Evolutionary conservation across 495 filamentous ascomycete genomes (phyloP).

Genomic region (Aspergillus cavernicola): DNA sequence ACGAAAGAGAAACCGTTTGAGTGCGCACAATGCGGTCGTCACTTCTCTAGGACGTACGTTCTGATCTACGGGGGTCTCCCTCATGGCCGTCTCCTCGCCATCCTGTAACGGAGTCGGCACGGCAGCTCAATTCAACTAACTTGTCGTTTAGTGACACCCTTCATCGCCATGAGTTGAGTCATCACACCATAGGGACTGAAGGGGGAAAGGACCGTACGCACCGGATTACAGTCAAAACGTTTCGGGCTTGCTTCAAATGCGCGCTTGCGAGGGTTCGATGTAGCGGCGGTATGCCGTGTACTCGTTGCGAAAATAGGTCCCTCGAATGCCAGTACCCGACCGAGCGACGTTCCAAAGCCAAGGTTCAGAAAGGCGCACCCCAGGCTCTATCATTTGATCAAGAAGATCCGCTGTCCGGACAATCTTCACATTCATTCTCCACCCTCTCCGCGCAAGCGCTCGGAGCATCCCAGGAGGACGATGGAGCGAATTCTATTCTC

Average conservation of each 20-base stretch:
- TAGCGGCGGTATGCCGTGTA: conserved; percentile 50
- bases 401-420: conserved; percentile 14
- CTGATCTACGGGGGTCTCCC: neutral
- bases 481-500: neutral
- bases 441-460: neutral
- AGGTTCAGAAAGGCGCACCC: conserved; percentile 17
- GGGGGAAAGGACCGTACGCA: conserved; percentile 39
- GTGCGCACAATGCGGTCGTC: conserved; percentile 61
- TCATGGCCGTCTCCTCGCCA: neutral
- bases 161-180: conserved; percentile 52
- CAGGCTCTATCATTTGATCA: conserved; percentile 12
- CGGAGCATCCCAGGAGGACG: neutral
- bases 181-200: conserved; percentile 39
- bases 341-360: conserved; percentile 39
- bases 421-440: conserved; percentile 5
- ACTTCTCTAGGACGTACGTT: conserved; percentile 59
- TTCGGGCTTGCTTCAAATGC: conserved; percentile 53
- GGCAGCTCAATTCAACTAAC: neutral
- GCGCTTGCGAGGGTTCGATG: conserved; percentile 54
- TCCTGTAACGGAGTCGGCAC: neutral
- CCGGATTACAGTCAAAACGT: conserved; percentile 44
- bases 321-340: conserved; percentile 52
- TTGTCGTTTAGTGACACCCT: conserved; percentile 46
- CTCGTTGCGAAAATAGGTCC: conserved; percentile 48
- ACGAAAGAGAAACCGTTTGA: conserved; percentile 67